Evolutionary conservation across 2,329 filamentous ascomycete species (phyloP).

Genomic region (Fusarium domesticum): DNA sequence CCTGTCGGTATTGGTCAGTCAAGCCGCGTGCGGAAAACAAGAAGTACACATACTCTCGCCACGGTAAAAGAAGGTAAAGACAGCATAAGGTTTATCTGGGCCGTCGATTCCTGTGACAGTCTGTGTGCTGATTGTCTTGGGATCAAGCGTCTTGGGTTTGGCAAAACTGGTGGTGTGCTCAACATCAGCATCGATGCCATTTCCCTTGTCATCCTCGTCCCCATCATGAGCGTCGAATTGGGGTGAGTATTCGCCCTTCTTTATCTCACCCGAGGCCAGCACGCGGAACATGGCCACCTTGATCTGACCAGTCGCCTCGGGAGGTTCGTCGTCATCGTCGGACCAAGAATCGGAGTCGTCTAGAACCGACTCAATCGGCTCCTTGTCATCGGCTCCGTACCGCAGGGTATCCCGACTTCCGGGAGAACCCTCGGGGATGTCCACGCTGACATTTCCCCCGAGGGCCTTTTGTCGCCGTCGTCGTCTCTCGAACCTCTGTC

Average conservation of each 20-base stretch:
- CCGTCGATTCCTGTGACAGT: slow-evolving; percentile 98
- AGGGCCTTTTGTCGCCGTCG: slow-evolving; percentile 60
- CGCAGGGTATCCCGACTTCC: slow-evolving; percentile 60
- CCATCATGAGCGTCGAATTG: slow-evolving; percentile 97
- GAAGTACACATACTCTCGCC: slow-evolving; percentile 74
- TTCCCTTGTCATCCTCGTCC: slow-evolving; percentile 68
- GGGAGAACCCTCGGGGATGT: slow-evolving; percentile 43
- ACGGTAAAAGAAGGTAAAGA: slow-evolving; percentile 96
- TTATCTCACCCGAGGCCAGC: slow-evolving; percentile 92
- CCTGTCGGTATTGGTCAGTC: slow-evolving; percentile 50
- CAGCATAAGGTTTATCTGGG: slow-evolving; percentile 91
- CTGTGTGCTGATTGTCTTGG: slow-evolving; percentile 96
- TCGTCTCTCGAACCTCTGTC: slow-evolving; percentile 71
- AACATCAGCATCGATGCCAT: slow-evolving; percentile 71
- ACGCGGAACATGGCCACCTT: slow-evolving; percentile 97
- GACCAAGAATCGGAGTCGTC: slow-evolving; percentile 75
- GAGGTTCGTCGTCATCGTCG: slow-evolving; percentile 80
- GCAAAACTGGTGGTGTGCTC: slow-evolving; percentile 98
- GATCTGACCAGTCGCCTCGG: slow-evolving; percentile 94
- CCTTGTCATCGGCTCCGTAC: slow-evolving; percentile 74
- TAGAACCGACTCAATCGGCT: slow-evolving; percentile 66
- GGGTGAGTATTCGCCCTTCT: slow-evolving; percentile 95
- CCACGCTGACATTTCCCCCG: slow-evolving; percentile 34
- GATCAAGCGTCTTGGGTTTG: slow-evolving; percentile 92
- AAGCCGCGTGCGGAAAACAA: background rate